Percentiles rank a stretch among this genome's conserved stretches.
These are phyloP conservation scores for Lecanosticta acicola DNA, from an alignment of 2,329 filamentous ascomycete species.

Conservation along the genomic window DNA sequence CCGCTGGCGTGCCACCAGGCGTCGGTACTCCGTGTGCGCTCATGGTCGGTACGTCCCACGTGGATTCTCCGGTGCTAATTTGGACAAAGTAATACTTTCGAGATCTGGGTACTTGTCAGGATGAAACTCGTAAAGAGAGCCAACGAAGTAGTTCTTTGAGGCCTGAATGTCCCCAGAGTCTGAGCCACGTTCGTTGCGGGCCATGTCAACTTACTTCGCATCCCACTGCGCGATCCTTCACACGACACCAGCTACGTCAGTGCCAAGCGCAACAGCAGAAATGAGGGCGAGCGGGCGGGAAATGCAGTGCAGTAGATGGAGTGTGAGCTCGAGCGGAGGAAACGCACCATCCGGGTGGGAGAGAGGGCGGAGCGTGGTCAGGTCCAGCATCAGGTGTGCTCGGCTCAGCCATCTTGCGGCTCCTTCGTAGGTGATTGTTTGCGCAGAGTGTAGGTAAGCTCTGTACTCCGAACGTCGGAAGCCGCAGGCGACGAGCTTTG, in stretches of 20 bases:
- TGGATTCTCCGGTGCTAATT: slow-evolving; percentile 38
- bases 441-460: too few species aligned
- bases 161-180: not conserved
- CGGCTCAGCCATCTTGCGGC: slow-evolving; percentile 27
- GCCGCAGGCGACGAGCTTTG: not conserved
- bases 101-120: slow-evolving; percentile 25
- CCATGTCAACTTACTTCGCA: slow-evolving; percentile 31
- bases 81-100: slow-evolving; percentile 41
- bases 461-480: not conserved
- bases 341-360: slow-evolving; percentile 38
- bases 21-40: slow-evolving; percentile 37
- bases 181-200: not conserved
- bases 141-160: not conserved
- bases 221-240: slow-evolving; percentile 40
- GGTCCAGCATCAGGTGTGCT: slow-evolving; percentile 35
- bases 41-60: slow-evolving; percentile 37
- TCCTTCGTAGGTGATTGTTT: not conserved
- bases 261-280: slow-evolving; percentile 24
- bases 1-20: slow-evolving; percentile 34
- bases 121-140: not conserved
- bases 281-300: slow-evolving; percentile 13
- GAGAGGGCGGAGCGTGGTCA: slow-evolving; percentile 33
- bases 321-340: slow-evolving; percentile 1
- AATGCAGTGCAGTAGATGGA: slow-evolving; percentile 7
- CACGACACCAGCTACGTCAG: slow-evolving; percentile 28